phyloP scores from a whole-genome alignment of 177 flowering plant genomes.

The Vitis hybrid region DNA sequence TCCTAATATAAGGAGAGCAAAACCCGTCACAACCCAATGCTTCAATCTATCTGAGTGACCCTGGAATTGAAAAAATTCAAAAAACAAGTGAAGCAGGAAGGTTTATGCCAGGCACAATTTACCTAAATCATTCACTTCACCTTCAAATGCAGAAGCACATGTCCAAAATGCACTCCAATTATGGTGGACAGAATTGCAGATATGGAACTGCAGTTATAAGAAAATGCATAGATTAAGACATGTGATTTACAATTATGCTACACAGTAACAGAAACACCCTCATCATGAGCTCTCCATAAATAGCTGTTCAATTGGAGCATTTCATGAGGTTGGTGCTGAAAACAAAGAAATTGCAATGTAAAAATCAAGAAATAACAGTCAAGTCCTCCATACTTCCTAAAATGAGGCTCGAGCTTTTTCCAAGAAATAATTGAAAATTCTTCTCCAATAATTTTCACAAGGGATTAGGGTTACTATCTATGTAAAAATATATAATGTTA shows the following conservation, averaged over 20 bases:
- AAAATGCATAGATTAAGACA: not conserved
- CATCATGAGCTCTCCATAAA: too few relatives aligned
- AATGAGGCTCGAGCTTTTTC: too few relatives aligned
- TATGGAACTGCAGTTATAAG: conserved; percentile 57
- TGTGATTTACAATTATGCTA: not conserved
- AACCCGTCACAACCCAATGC: conserved; percentile 68
- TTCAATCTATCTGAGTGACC: conserved; percentile 60
- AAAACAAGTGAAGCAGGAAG: not conserved
- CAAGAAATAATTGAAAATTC: too few relatives aligned
- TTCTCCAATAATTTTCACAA: too few relatives aligned
- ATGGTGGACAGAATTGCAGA: conserved; percentile 73
- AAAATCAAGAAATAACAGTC: not conserved
- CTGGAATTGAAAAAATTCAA: conserved; percentile 31
- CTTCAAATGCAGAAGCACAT: conserved; percentile 72
- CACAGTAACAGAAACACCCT: too few relatives aligned
- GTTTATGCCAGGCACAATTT: not conserved
- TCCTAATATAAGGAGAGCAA: conserved; percentile 52
- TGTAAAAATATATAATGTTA: not conserved
- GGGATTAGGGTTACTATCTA: not conserved
- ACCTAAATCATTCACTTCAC: conserved; percentile 25
- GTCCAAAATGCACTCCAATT: conserved; percentile 84
- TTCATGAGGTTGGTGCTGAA: not conserved
- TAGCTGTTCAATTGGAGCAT: not conserved
- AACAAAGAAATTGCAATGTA: not conserved
- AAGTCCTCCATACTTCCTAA: too few relatives aligned